Evolutionary conservation across 2,329 filamentous ascomycete species (phyloP), one percentile per base, ranked within the genome.

Genomic region (Talaromyces sp.): DNA sequence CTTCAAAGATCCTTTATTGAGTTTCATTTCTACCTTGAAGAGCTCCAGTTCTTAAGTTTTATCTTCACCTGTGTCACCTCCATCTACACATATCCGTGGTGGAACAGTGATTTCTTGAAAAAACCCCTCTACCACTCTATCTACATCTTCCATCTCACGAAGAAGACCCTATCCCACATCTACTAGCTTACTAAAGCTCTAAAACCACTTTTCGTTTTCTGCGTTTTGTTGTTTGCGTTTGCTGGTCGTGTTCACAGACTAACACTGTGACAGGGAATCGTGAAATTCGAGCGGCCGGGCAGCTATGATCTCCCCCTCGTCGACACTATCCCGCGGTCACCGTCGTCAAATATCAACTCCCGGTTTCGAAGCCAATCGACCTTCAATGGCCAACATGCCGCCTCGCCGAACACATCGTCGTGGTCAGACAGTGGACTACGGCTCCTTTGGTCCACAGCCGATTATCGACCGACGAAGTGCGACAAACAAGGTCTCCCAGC

Each of bases 291-390:
- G 49, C 54, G 61, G 67, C 66, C 62, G 57, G 57, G 57, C 57
- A 67, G 66, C 66, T 64, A 62, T 62, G 60, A 59, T 60, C 49
- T 53, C 57, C 51, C 52, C 62, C 51, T 58, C 59, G 39, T 61
- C 59, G 54, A 57, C 59, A 55, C 57, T 86, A 46, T 51, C 48
- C 75, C 84, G 86, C 74, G 84, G 85, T 77, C 82, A 85, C 78
- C 84, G 90, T 74, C 88, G 91, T 78, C 91, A 96, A 80, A 87
- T 90, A 69, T 96, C 91, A 68, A 93, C 89, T 70, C 89, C 90
- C 61, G 84, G 83, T 75, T 89, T 90, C 77, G 89, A 93, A 73
- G 84, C 85, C 67, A 83, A 85, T 71, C 49, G 35, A 49, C 41
- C 37, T 35, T 24, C 33, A 42, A 63, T 79, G 83, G 74, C 79